These are phyloP conservation scores for Ottelia alismoides DNA, from an alignment of 106 monocot genomes.

Conservation along the genomic window DNA sequence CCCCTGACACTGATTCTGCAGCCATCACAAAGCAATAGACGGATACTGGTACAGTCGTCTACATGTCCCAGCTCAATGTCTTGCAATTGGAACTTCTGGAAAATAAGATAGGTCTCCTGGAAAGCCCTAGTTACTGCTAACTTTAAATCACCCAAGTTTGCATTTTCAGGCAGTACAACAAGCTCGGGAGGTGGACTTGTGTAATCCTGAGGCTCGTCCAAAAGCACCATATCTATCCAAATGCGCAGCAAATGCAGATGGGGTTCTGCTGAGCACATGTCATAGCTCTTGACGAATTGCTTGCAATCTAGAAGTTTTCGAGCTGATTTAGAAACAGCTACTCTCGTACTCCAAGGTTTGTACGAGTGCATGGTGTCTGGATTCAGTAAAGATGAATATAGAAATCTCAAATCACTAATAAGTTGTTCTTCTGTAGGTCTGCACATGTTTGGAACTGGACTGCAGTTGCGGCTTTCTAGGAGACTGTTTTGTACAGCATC, in stretches of 20 bases:
- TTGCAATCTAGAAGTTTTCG: slow-evolving; percentile 72
- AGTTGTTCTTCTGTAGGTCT: slow-evolving; percentile 26
- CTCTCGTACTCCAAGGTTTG: slow-evolving; percentile 14
- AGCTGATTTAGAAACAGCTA: slow-evolving; percentile 14
- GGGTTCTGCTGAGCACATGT: background rate
- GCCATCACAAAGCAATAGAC: slow-evolving; percentile 21
- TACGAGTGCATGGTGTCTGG: slow-evolving; percentile 47
- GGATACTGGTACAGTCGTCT: slow-evolving; percentile 15
- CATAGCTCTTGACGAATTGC: slow-evolving; percentile 56
- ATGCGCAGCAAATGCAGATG: slow-evolving; percentile 18
- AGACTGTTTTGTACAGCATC: background rate
- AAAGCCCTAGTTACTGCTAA: slow-evolving; percentile 41
- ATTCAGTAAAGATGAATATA: slow-evolving; percentile 46
- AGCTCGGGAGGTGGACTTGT: slow-evolving; percentile 50
- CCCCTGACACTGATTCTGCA: slow-evolving; percentile 22
- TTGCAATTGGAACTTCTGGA: slow-evolving; percentile 44
- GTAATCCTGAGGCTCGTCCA: slow-evolving; percentile 26
- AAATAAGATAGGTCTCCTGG: slow-evolving; percentile 53
- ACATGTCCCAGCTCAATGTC: slow-evolving; percentile 47
- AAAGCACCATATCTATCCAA: slow-evolving; percentile 35
- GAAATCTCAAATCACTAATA: slow-evolving; percentile 41
- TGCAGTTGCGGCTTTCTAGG: background rate
- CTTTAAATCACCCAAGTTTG: slow-evolving; percentile 53
- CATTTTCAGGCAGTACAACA: slow-evolving; percentile 26
- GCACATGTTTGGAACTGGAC: no score